Evolutionary conservation across 2,329 filamentous ascomycete species (phyloP), one percentile per base, ranked within the genome.

Genomic region (Microsporum audouinii): DNA sequence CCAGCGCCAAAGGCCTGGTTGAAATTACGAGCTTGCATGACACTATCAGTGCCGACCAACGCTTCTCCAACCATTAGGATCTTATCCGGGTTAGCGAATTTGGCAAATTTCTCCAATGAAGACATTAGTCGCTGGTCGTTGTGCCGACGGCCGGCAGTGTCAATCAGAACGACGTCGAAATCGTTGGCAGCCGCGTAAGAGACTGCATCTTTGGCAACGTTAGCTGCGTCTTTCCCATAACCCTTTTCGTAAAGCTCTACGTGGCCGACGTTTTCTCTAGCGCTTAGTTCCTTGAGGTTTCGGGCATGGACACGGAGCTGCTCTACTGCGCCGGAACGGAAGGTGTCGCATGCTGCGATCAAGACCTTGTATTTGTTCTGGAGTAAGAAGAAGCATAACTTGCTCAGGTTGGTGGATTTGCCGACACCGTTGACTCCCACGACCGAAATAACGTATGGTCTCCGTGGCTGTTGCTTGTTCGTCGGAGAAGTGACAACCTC

Each of bases 341-440:
- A 99, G 2, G 94, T 99, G 73, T 99, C 92, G 68, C 89, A 94
- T 7, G 94, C 92, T 12, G 90, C 92, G 66, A 99, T 89, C 61
- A 99, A 82, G 14, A 99, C 91, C 70, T 88, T 88, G 79, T 96
- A 95, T 72, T 95, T 91, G 79, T 99, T 99, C 75, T 99, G 92
- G 36, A 99, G 80, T 41, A 99, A 80, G 78, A 99, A 99, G 77
- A 94, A 99, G 74, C 91, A 95, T 66, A 99, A 96, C 76, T 99
- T 99, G 74, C 89, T 92, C 41, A 99, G 81, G 72, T 96, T 97
- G 59, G 94, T 99, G 14, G 91, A 96, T 78, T 99, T 99, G 71
- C 94, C 94, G 41, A 99, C 94, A 60, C 94, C 94, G 73, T 99
- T 99, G 71, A 99, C 94, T 64, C 94, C 94, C 49, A 99, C 94